Evolutionary conservation across 2,329 filamentous ascomycete species (phyloP).

Genomic region (Phyllosticta ampelicida): DNA sequence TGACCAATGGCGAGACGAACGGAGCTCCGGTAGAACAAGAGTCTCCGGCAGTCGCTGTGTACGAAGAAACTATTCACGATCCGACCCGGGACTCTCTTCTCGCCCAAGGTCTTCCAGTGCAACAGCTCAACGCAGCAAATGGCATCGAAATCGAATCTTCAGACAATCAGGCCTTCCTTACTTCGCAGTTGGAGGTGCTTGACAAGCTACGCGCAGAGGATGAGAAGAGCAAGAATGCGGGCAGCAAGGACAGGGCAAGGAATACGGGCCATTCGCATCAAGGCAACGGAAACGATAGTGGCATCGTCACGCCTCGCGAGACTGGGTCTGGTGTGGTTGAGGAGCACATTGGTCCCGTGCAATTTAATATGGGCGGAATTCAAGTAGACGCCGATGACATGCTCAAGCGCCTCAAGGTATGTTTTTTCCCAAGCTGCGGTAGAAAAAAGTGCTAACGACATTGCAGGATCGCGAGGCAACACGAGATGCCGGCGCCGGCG

Average conservation of each 20-base stretch:
- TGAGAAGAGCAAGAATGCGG: constrained; percentile 42
- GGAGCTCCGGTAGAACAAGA: constrained; percentile 14
- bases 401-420: constrained; percentile 73
- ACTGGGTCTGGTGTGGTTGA: constrained; percentile 28
- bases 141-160: constrained; percentile 54
- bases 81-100: constrained; percentile 54
- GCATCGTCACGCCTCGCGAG: neutral
- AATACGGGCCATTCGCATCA: constrained; percentile 12
- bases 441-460: neutral
- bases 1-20: constrained; percentile 3
- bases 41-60: constrained; percentile 57
- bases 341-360: constrained; percentile 77
- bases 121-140: constrained; percentile 33
- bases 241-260: constrained; percentile 26
- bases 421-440: no score
- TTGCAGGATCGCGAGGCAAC: constrained; percentile 27
- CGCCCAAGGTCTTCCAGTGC: constrained; percentile 35
- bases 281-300: constrained; percentile 1
- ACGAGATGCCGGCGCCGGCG: constrained; percentile 19
- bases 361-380: constrained; percentile 97
- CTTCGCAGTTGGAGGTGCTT: constrained; percentile 62
- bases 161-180: constrained; percentile 68
- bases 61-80: constrained; percentile 70
- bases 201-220: constrained; percentile 54
- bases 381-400: constrained; percentile 93